phyloP scores from a whole-genome alignment of 2,329 filamentous ascomycete species.

The Neofusicoccum umdonicola region DNA sequence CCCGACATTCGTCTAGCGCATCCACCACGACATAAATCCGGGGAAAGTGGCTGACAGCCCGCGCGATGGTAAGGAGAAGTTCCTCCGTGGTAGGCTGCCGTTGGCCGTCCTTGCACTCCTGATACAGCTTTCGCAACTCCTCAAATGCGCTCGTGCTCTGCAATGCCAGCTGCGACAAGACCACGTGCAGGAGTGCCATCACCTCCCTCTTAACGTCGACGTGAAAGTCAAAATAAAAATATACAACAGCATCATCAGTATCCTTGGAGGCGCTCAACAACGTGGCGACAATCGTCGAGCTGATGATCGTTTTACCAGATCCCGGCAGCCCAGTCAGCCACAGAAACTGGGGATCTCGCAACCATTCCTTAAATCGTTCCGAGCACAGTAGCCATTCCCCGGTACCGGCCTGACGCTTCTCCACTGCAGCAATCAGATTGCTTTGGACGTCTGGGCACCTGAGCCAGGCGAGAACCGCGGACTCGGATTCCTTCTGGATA shows the following conservation, averaged over 20 bases:
- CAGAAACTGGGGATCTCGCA: background rate
- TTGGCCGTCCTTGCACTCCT: background rate
- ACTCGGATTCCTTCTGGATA: background rate
- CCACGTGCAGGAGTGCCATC: background rate
- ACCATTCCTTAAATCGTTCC: background rate
- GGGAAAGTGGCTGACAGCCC: background rate
- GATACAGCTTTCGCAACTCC: background rate
- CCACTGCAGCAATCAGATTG: background rate
- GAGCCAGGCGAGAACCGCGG: background rate
- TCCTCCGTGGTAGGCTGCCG: background rate
- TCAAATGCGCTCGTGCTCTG: background rate
- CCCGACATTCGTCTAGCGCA: background rate
- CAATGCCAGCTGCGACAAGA: background rate
- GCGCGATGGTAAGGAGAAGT: background rate
- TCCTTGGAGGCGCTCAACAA: background rate
- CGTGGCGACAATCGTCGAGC: background rate
- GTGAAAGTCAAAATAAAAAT: background rate
- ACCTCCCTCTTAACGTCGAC: background rate
- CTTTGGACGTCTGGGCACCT: background rate
- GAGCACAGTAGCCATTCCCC: background rate
- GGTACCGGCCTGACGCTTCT: background rate
- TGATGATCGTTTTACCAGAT: background rate
- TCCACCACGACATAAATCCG: background rate
- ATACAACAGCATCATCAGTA: background rate
- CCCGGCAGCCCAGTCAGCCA: background rate